phyloP scores from a whole-genome alignment of 345 rosid genomes.

The Trapa incisa region DNA sequence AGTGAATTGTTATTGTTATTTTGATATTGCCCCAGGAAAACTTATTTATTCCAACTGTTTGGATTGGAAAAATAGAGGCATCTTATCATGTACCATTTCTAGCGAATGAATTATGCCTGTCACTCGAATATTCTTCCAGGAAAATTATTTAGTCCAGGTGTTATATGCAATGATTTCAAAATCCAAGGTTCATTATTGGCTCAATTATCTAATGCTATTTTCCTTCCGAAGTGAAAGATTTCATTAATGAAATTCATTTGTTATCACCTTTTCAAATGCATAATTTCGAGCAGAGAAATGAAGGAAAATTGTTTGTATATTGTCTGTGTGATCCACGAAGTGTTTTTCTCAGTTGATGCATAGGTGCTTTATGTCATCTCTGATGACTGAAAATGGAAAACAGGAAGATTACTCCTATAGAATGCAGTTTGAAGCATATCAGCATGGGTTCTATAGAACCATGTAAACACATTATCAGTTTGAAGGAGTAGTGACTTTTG shows the following conservation, averaged over 20 bases:
- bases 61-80: not conserved
- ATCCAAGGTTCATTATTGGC: not conserved
- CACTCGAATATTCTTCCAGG: not conserved
- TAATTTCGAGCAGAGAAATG: not conserved
- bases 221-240: not conserved
- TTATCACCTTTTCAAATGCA: not conserved
- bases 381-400: not conserved
- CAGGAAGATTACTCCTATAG: not conserved
- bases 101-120: no score
- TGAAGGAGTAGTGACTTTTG: not conserved
- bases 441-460: no score
- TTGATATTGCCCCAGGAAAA: no score
- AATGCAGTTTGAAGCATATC: not conserved
- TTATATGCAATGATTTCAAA: not conserved
- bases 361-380: not conserved
- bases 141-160: not conserved
- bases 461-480: not conserved
- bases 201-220: not conserved
- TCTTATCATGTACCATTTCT: not conserved
- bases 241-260: not conserved
- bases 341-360: not conserved
- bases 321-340: not conserved
- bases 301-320: not conserved
- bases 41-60: no score
- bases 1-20: no score